phyloP scores from a whole-genome alignment of 345 rosid genomes.

The Arabis alpina region DNA sequence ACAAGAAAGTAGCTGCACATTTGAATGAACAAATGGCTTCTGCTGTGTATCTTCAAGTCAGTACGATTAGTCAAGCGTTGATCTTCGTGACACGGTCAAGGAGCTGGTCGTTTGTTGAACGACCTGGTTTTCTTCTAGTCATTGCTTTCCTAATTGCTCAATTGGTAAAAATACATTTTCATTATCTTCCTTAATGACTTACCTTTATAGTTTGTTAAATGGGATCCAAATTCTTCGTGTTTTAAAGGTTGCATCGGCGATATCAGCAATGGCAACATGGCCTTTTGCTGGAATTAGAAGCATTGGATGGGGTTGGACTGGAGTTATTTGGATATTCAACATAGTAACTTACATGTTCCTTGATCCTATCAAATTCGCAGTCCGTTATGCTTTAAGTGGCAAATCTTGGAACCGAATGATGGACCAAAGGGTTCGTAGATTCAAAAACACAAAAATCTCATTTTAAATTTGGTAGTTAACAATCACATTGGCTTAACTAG shows the following conservation, averaged over 20 bases:
- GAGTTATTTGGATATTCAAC: constrained; percentile 80
- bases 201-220: not conserved
- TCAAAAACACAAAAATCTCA: not conserved
- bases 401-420: constrained; percentile 71
- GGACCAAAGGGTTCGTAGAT: constrained; percentile 62
- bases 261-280: constrained; percentile 67
- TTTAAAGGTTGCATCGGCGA: constrained; percentile 64
- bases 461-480: not conserved
- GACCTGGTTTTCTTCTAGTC: constrained; percentile 70
- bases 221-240: not conserved
- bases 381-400: constrained; percentile 77
- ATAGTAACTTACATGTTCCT: constrained; percentile 63
- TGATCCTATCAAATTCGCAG: constrained; percentile 85
- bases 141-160: constrained; percentile 72
- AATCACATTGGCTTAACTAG: constrained; percentile 6
- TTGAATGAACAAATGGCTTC: constrained; percentile 55
- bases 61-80: constrained; percentile 85
- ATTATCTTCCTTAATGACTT: not conserved
- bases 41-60: constrained; percentile 62
- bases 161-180: constrained; percentile 40
- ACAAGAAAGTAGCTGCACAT: constrained; percentile 13
- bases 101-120: constrained; percentile 60
- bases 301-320: constrained; percentile 84
- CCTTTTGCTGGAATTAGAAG: constrained; percentile 62
- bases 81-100: constrained; percentile 73